Evolutionary conservation across 306 rosid genomes (phyloP).

Genomic region (Citrullus amarus): DNA sequence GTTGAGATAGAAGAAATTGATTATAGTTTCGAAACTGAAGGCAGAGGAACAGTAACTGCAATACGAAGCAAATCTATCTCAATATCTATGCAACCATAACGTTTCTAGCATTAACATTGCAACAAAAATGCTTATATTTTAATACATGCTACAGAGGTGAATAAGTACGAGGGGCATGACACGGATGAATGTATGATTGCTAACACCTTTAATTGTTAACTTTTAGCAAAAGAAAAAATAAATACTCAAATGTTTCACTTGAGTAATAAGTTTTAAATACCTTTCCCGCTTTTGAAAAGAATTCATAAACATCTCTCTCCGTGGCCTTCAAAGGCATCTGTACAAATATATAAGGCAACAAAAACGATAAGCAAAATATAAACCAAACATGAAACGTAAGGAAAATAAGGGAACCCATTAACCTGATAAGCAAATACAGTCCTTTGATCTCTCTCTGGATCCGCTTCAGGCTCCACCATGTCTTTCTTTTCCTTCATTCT

Average conservation of each 20-base stretch:
- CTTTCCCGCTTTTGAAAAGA: constrained; percentile 97
- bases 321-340: constrained; percentile 99
- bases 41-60: constrained; percentile 34
- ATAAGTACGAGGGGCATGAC: not conserved
- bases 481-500: constrained; percentile 89
- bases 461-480: constrained; percentile 85
- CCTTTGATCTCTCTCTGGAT: constrained; percentile 98
- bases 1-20: constrained; percentile 33
- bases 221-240: not conserved
- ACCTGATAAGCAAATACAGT: constrained; percentile 99
- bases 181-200: not conserved
- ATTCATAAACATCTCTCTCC: constrained; percentile 85
- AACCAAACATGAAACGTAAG: constrained; percentile 7
- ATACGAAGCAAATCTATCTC: constrained; percentile 37
- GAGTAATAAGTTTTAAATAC: constrained; percentile 26
- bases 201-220: not conserved
- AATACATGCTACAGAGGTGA: not conserved
- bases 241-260: not conserved
- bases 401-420: not conserved
- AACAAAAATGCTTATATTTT: constrained; percentile 6
- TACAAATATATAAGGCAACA: constrained; percentile 11
- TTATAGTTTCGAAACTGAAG: constrained; percentile 39
- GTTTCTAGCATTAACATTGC: constrained; percentile 15
- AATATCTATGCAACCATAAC: constrained; percentile 22
- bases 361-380: constrained; percentile 10